Conservation (phyloP, 352 stramenopile species). For the Pythium brachiatum region DNA sequence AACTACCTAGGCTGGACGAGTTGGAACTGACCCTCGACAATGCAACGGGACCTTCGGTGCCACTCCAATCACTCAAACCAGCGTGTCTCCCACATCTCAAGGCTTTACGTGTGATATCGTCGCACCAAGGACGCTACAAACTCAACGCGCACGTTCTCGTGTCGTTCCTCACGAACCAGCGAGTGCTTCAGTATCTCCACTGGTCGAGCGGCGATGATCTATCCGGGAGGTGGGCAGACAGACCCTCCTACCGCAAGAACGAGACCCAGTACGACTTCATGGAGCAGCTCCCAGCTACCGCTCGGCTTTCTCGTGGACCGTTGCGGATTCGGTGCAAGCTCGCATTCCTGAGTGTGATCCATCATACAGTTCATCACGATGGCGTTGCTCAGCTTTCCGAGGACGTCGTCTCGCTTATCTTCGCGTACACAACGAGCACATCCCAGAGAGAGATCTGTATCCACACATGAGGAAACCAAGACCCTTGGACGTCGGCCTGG, state of each 20-base stretch:
- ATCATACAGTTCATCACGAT: too few relatives aligned
- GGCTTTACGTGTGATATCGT: neutral
- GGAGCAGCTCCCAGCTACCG: too few relatives aligned
- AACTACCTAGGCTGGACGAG: neutral
- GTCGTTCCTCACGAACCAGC: neutral
- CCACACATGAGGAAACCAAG: too few relatives aligned
- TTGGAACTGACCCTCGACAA: neutral
- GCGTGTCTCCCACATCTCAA: neutral
- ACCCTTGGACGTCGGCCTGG: too few relatives aligned
- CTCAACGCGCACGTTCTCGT: neutral
- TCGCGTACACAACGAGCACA: too few relatives aligned
- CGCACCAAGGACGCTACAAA: neutral
- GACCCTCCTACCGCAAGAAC: neutral
- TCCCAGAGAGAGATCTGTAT: too few relatives aligned
- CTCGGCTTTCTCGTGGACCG: too few relatives aligned
- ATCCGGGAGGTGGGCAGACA: neutral
- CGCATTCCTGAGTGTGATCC: too few relatives aligned
- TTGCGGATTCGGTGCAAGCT: too few relatives aligned
- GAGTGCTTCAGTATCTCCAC: neutral
- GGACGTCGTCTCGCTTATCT: too few relatives aligned
- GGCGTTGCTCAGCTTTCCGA: too few relatives aligned
- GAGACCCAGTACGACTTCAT: neutral
- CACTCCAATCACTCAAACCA: neutral
- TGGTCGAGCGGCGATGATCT: neutral
- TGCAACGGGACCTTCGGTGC: neutral